These are phyloP conservation scores for Nigrograna mackinnonii DNA, from an alignment of 2,329 filamentous ascomycete species.

Conservation along the genomic window DNA sequence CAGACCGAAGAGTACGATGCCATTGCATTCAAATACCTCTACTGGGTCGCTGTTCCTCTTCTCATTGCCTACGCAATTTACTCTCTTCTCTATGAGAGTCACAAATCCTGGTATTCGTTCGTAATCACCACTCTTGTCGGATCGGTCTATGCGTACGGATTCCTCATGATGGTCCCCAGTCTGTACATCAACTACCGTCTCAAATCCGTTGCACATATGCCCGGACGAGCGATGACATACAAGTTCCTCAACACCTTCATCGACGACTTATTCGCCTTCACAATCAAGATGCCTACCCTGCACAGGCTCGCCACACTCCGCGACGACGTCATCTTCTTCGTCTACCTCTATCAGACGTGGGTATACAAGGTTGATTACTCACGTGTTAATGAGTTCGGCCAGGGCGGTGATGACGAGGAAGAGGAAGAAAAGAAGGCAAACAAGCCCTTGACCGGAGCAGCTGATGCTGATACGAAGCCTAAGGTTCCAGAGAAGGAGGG, in stretches of 20 bases:
- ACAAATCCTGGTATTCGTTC: slow-evolving; percentile 99
- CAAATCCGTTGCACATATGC: slow-evolving; percentile 92
- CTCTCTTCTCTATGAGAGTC: slow-evolving; percentile 87
- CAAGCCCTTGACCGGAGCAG: slow-evolving; percentile 41
- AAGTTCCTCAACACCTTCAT: slow-evolving; percentile 99
- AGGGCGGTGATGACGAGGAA: slow-evolving; percentile 86
- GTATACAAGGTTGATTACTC: slow-evolving; percentile 90
- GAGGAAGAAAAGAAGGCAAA: slow-evolving; percentile 55
- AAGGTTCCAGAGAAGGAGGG: slow-evolving; percentile 23
- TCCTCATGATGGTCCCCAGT: slow-evolving; percentile 97
- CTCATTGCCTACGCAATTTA: slow-evolving; percentile 88
- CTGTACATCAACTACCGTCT: slow-evolving; percentile 99
- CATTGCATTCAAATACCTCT: slow-evolving; percentile 97
- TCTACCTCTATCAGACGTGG: slow-evolving; percentile 94
- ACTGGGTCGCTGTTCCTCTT: slow-evolving; percentile 86
- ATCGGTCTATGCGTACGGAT: slow-evolving; percentile 96
- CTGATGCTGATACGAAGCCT: slow-evolving; percentile 31
- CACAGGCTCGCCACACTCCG: slow-evolving; percentile 90
- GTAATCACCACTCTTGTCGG: slow-evolving; percentile 93
- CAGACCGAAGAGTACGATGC: slow-evolving; percentile 99
- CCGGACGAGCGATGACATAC: slow-evolving; percentile 93
- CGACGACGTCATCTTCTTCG: slow-evolving; percentile 97
- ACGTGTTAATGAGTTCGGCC: slow-evolving; percentile 95
- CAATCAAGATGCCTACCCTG: slow-evolving; percentile 97
- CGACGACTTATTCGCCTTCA: slow-evolving; percentile 97